Evolutionary conservation across 2,329 filamentous ascomycete species (phyloP).

Genomic region (Diplocarpon rosae): DNA sequence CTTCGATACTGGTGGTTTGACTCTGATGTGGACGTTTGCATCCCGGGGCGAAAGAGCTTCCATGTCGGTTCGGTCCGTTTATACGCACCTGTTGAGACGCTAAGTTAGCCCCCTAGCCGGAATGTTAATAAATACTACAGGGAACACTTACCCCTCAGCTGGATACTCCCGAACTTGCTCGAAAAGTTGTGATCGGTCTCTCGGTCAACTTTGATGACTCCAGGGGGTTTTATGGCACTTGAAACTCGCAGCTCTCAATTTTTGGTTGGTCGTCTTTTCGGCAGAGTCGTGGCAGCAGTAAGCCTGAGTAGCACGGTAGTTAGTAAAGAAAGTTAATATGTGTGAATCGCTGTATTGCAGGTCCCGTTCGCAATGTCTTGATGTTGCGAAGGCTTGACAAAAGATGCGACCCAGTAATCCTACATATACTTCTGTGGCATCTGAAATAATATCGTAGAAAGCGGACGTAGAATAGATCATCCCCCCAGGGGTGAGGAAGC

Average conservation of each 20-base stretch:
- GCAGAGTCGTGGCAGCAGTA: conserved; percentile 20
- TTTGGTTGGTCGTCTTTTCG: conserved; percentile 12
- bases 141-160: conserved; percentile 15
- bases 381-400: conserved; percentile 13
- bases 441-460: conserved; percentile 1
- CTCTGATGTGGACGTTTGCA: conserved; percentile 46
- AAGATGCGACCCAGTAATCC: conserved; percentile 15
- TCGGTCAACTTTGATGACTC: conserved; percentile 3
- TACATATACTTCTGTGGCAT: conserved; percentile 5
- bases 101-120: neutral
- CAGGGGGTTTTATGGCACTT: conserved; percentile 4
- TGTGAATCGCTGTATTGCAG: conserved; percentile 9
- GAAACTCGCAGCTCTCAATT: conserved; percentile 6
- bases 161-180: conserved; percentile 9
- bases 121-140: neutral
- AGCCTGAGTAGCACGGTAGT: conserved; percentile 21
- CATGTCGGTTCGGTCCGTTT: conserved; percentile 39
- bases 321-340: conserved; percentile 27
- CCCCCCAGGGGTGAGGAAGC: conserved; percentile 2
- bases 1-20: conserved; percentile 32
- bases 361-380: conserved; percentile 13
- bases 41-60: conserved; percentile 56
- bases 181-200: conserved; percentile 16
- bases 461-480: conserved; percentile 11
- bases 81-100: conserved; percentile 5